Evolutionary conservation across 2,329 filamentous ascomycete species (phyloP).

Genomic region (Xylariaceae sp.): DNA sequence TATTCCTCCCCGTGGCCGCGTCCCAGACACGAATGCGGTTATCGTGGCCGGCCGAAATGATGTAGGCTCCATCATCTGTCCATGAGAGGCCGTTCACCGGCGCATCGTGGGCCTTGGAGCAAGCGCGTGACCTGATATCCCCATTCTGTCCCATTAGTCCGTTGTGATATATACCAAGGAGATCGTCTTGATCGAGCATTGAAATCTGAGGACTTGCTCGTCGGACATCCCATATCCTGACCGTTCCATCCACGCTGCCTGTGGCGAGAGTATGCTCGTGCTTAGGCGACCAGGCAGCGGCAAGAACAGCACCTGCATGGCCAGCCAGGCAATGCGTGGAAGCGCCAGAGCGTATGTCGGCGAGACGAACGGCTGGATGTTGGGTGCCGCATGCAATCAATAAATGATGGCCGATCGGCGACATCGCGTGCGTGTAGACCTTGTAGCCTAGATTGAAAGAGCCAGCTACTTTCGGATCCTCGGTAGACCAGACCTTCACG

Average conservation of each 20-base stretch:
- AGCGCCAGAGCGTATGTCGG: constrained; percentile 79
- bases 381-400: constrained; percentile 86
- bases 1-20: constrained; percentile 73
- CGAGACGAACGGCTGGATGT: constrained; percentile 73
- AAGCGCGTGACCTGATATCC: constrained; percentile 36
- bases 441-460: constrained; percentile 64
- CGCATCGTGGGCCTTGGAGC: constrained; percentile 67
- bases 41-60: constrained; percentile 80
- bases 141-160: constrained; percentile 34
- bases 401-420: constrained; percentile 64
- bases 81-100: constrained; percentile 81
- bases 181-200: constrained; percentile 78
- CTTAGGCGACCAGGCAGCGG: constrained; percentile 75
- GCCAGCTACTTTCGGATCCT: constrained; percentile 54
- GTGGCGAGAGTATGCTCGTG: constrained; percentile 76
- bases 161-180: constrained; percentile 56
- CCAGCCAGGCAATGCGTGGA: constrained; percentile 66
- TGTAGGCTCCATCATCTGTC: constrained; percentile 71
- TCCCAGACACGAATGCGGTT: constrained; percentile 84
- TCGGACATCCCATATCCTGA: constrained; percentile 83
- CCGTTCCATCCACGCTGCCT: constrained; percentile 76
- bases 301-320: constrained; percentile 61
- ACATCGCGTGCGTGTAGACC: constrained; percentile 73
- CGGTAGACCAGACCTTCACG: constrained; percentile 68
- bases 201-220: constrained; percentile 71